Evolutionary conservation across 192 early-diverging fungal genomes (phyloP).

Genomic region (Coemansia sp.): DNA sequence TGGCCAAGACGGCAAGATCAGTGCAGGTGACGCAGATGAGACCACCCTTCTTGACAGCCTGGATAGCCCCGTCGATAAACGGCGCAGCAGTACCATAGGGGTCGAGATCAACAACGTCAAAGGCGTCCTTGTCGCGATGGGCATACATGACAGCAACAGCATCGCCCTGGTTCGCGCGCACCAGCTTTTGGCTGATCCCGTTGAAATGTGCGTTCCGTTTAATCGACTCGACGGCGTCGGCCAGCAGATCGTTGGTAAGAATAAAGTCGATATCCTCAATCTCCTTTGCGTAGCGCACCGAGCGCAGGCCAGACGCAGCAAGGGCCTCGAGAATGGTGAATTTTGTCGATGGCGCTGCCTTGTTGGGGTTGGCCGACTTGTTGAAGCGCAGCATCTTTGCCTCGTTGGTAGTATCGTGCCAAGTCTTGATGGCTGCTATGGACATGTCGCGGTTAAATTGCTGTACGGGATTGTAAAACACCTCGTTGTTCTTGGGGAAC

Average conservation of each 20-base stretch:
- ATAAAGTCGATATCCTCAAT: slow-evolving; percentile 76
- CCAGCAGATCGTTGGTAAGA: slow-evolving; percentile 87
- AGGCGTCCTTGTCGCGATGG: slow-evolving; percentile 60
- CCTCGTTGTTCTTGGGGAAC: slow-evolving; percentile 82
- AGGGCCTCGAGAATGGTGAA: slow-evolving; percentile 87
- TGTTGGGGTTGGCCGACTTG: slow-evolving; percentile 55
- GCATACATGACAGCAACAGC: slow-evolving; percentile 75
- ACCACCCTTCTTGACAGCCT: slow-evolving; percentile 88
- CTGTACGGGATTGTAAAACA: slow-evolving; percentile 99
- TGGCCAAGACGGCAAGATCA: slow-evolving; percentile 91
- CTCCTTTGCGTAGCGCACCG: slow-evolving; percentile 96
- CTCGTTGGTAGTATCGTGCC: slow-evolving; percentile 74
- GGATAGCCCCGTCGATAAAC: slow-evolving; percentile 93
- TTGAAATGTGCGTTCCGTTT: slow-evolving; percentile 83
- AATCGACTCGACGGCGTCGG: slow-evolving; percentile 89
- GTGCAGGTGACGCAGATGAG: slow-evolving; percentile 97
- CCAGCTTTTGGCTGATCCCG: slow-evolving; percentile 65
- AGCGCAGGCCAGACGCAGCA: slow-evolving; percentile 90
- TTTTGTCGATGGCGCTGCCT: slow-evolving; percentile 20
- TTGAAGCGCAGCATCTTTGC: slow-evolving; percentile 59
- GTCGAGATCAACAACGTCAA: slow-evolving; percentile 91
- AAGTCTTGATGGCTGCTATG: slow-evolving; percentile 91
- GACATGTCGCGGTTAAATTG: slow-evolving; percentile 98
- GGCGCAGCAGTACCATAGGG: slow-evolving; percentile 96
- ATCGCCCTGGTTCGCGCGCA: slow-evolving; percentile 82